A percentile compares a stretch with the other conserved stretches of the same genome.
Evolutionary conservation across 2,329 filamentous ascomycete species (phyloP).

Genomic region (Phoma herbarum): DNA sequence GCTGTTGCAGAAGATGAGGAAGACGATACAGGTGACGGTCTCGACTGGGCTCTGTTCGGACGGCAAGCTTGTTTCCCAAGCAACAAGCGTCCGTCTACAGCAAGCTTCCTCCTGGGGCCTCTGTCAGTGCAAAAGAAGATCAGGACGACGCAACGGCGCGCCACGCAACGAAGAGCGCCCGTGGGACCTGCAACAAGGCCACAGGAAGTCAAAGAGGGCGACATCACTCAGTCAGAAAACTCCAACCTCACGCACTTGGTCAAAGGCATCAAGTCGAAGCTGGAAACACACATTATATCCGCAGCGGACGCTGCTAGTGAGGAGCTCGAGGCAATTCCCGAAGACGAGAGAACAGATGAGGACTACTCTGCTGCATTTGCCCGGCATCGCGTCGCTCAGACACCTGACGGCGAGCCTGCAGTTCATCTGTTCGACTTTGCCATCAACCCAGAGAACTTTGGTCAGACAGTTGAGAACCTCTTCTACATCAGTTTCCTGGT

Average conservation of each 20-base stretch:
- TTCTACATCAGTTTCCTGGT: slow-evolving; percentile 97
- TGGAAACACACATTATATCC: slow-evolving; percentile 57
- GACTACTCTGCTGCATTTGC: slow-evolving; percentile 65
- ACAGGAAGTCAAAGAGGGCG: slow-evolving; percentile 76
- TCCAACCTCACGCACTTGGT: slow-evolving; percentile 83
- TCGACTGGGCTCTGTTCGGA: slow-evolving; percentile 86
- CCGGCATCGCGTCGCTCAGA: slow-evolving; percentile 67
- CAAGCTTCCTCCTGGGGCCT: slow-evolving; percentile 87
- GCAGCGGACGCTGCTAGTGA: slow-evolving; percentile 55
- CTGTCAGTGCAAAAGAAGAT: slow-evolving; percentile 87
- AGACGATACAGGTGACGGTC: slow-evolving; percentile 71
- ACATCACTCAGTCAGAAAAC: slow-evolving; percentile 78
- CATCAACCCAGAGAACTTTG: slow-evolving; percentile 88
- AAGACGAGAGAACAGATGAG: slow-evolving; percentile 45
- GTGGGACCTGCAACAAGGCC: slow-evolving; percentile 75
- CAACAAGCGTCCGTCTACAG: slow-evolving; percentile 76
- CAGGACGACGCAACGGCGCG: slow-evolving; percentile 73
- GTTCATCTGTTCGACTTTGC: slow-evolving; percentile 86
- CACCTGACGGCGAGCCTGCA: slow-evolving; percentile 64
- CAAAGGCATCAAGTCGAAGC: slow-evolving; percentile 72
- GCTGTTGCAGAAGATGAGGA: slow-evolving; percentile 65
- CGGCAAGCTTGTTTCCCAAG: slow-evolving; percentile 76
- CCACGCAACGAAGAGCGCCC: slow-evolving; percentile 73
- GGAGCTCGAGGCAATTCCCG: slow-evolving; percentile 32
- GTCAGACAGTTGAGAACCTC: slow-evolving; percentile 94